Percentiles rank a stretch among this genome's conserved stretches.
These are phyloP conservation scores for Castanopsis chinensis DNA, from an alignment of 306 rosid genomes.

Conservation along the genomic window DNA sequence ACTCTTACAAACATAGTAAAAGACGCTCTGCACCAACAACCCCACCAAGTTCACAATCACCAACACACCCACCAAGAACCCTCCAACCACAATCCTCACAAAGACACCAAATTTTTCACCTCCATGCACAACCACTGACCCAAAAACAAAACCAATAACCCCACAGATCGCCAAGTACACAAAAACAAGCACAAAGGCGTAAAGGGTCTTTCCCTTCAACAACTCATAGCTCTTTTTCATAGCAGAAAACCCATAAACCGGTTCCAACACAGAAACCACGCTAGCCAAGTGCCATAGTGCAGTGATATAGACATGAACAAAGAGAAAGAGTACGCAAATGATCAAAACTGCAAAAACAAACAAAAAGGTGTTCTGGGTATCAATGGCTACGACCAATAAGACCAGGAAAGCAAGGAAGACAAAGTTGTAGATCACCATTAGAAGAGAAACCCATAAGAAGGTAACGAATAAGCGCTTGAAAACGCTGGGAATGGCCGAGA, in stretches of 20 bases:
- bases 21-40: slow-evolving; percentile 82
- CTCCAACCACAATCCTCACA: slow-evolving; percentile 72
- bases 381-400: slow-evolving; percentile 50
- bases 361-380: slow-evolving; percentile 39
- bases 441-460: slow-evolving; percentile 71
- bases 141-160: slow-evolving; percentile 49
- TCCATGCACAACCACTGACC: slow-evolving; percentile 74
- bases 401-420: slow-evolving; percentile 45
- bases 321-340: slow-evolving; percentile 49
- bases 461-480: slow-evolving; percentile 86
- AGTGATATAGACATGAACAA: slow-evolving; percentile 74
- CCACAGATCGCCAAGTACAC: slow-evolving; percentile 54
- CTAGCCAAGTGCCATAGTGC: slow-evolving; percentile 94
- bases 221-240: slow-evolving; percentile 85
- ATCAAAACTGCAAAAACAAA: slow-evolving; percentile 30
- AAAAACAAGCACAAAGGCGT: slow-evolving; percentile 53
- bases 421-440: slow-evolving; percentile 65
- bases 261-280: slow-evolving; percentile 86
- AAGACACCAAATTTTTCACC: slow-evolving; percentile 54
- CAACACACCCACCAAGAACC: slow-evolving; percentile 78
- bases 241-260: slow-evolving; percentile 67
- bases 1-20: slow-evolving; percentile 93
- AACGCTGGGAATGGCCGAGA: slow-evolving; percentile 82
- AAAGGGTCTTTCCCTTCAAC: slow-evolving; percentile 63
- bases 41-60: slow-evolving; percentile 89